These are phyloP conservation scores for Bruguiera parviflora DNA, from an alignment of 345 rosid genomes.

Conservation along the genomic window DNA sequence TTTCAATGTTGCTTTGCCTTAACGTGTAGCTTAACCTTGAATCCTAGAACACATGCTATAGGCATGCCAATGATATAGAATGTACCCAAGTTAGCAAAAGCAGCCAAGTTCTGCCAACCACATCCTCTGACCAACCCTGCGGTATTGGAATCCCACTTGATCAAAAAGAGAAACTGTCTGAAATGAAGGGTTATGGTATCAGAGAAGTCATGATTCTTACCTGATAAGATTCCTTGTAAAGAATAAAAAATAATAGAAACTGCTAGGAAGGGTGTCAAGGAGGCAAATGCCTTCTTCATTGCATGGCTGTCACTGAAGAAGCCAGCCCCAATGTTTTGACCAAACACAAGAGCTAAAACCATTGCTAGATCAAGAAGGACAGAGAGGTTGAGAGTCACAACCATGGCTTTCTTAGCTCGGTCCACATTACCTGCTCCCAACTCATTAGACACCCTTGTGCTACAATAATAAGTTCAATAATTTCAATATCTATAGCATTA, in stretches of 20 bases:
- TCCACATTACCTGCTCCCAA: slow-evolving; percentile 53
- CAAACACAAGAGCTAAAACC: slow-evolving; percentile 40
- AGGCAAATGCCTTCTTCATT: slow-evolving; percentile 43
- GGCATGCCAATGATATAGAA: slow-evolving; percentile 57
- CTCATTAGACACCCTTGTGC: slow-evolving; percentile 44
- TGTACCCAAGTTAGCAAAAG: slow-evolving; percentile 47
- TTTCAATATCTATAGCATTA: neutral
- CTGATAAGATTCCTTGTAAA: slow-evolving; percentile 64
- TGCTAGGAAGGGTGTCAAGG: slow-evolving; percentile 55
- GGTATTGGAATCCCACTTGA: neutral
- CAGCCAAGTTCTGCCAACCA: slow-evolving; percentile 69
- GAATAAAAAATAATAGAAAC: slow-evolving; percentile 54
- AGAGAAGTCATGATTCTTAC: slow-evolving; percentile 18
- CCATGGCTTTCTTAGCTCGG: slow-evolving; percentile 10
- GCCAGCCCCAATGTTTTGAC: slow-evolving; percentile 60
- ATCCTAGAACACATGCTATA: slow-evolving; percentile 43
- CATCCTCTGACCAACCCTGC: slow-evolving; percentile 77
- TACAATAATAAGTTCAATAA: neutral
- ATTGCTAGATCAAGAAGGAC: slow-evolving; percentile 46
- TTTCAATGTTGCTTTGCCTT: slow-evolving; percentile 36
- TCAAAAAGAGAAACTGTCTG: neutral
- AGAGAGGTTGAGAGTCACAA: slow-evolving; percentile 21
- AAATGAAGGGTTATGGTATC: neutral
- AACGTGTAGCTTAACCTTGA: slow-evolving; percentile 44
- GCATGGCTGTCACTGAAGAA: slow-evolving; percentile 45